These are phyloP conservation scores for Stentor roeselii DNA, from an alignment of 73 alveolate species.

Conservation along the genomic window DNA sequence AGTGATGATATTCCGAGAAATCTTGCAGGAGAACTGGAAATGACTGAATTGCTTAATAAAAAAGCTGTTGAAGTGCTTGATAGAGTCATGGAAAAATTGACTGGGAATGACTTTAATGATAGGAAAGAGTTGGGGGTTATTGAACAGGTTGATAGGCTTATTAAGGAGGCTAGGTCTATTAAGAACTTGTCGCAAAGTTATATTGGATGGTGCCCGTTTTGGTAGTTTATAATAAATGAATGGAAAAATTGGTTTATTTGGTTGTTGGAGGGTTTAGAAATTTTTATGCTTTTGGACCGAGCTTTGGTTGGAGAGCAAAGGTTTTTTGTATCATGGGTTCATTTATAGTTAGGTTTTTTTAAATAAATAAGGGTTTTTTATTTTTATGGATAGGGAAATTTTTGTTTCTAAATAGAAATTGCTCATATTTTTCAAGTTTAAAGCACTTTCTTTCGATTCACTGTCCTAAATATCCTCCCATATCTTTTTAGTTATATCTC, in stretches of 20 bases:
- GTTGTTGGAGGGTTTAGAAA: background rate
- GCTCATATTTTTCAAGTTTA: too few species aligned
- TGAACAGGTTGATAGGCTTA: conserved; percentile 78
- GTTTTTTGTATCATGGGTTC: too few species aligned
- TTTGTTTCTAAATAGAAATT: too few species aligned
- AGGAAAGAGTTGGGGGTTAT: conserved; percentile 67
- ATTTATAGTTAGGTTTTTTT: too few species aligned
- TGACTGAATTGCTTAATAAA: conserved; percentile 23
- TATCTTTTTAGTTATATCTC: too few species aligned
- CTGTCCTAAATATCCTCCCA: too few species aligned
- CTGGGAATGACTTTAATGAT: conserved; percentile 52
- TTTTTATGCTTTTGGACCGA: background rate
- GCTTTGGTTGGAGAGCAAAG: too few species aligned
- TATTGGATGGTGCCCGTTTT: conserved; percentile 97
- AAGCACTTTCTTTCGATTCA: too few species aligned
- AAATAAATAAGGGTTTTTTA: too few species aligned
- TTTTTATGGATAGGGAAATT: too few species aligned
- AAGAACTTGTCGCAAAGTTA: conserved; percentile 87
- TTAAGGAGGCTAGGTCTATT: conserved; percentile 86
- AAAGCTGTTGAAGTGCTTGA: conserved; percentile 57
- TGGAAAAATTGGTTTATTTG: background rate
- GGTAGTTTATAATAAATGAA: conserved; percentile 47
- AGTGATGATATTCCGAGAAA: conserved; percentile 27
- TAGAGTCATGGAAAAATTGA: conserved; percentile 43
- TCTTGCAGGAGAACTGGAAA: conserved; percentile 23